Percentiles rank a stretch among this genome's conserved stretches.
phyloP scores from a whole-genome alignment of 352 stramenopile species.

The Albugo laibachii region DNA sequence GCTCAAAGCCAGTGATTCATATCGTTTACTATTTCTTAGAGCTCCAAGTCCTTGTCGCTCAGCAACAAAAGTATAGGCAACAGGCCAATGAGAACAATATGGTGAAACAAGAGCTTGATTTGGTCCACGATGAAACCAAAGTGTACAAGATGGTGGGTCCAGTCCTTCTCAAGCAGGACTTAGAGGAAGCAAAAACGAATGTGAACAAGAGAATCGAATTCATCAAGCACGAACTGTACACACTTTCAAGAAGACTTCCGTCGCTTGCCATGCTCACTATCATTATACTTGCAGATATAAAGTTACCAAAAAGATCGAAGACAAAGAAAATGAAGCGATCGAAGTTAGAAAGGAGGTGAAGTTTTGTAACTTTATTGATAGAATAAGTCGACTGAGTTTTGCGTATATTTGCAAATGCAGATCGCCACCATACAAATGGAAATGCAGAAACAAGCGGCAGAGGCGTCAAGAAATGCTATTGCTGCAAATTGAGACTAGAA shows the following conservation, averaged over 20 bases:
- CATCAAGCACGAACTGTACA: conserved; percentile 85
- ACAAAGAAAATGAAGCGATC: conserved; percentile 80
- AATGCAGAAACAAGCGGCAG: conserved; percentile 72
- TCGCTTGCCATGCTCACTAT: not conserved
- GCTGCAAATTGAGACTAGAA: conserved; percentile 14
- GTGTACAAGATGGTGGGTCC: conserved; percentile 92
- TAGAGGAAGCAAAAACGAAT: conserved; percentile 86
- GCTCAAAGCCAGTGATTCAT: too few relatives aligned
- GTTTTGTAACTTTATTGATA: not conserved
- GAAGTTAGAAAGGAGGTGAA: conserved; percentile 71
- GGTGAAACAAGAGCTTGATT: conserved; percentile 85
- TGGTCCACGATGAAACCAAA: conserved; percentile 73
- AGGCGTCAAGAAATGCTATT: conserved; percentile 43
- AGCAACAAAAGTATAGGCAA: conserved; percentile 81
- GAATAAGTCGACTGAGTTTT: not conserved
- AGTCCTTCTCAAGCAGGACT: conserved; percentile 89
- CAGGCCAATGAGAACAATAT: conserved; percentile 94
- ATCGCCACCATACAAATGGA: conserved; percentile 81
- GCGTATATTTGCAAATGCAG: conserved; percentile 9
- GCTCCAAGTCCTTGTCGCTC: conserved; percentile 58
- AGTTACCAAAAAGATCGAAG: conserved; percentile 69
- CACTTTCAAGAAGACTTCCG: not conserved
- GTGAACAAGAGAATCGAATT: conserved; percentile 92
- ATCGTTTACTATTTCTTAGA: conserved; percentile 12
- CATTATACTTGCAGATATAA: conserved; percentile 31